These are phyloP conservation scores for Myxozyma monticola DNA, from an alignment of 805 yeast species.

Conservation along the genomic window DNA sequence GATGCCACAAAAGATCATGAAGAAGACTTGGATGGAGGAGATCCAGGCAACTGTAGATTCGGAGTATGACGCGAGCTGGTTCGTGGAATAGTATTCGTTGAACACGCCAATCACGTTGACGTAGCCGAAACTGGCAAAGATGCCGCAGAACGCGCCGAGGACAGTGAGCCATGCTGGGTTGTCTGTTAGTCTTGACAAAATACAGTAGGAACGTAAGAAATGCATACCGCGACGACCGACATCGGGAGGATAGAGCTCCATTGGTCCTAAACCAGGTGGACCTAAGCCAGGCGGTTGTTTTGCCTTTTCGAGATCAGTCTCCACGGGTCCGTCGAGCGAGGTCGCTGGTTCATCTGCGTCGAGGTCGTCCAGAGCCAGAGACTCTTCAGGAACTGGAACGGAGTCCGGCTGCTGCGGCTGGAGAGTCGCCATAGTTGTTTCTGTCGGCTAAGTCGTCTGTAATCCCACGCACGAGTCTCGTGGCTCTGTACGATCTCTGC, in stretches of 20 bases:
- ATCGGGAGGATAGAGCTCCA: constrained; percentile 11
- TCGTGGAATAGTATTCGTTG: constrained; percentile 33
- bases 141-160: constrained; percentile 57
- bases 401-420: no score
- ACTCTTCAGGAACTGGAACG: no score
- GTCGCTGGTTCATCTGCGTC: no score
- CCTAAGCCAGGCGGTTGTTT: no score
- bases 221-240: not conserved
- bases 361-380: no score
- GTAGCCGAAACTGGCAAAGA: constrained; percentile 59
- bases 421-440: no score
- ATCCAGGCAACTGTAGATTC: constrained; percentile 39
- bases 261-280: no score
- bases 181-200: not conserved
- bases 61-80: constrained; percentile 29
- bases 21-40: constrained; percentile 36
- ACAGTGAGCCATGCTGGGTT: constrained; percentile 57
- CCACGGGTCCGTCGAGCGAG: no score
- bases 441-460: no score
- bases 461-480: no score
- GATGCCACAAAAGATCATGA: constrained; percentile 31
- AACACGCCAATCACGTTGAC: constrained; percentile 32
- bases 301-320: no score
- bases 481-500: no score
- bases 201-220: not conserved